Conservation (phyloP, 2,329 filamentous ascomycete genomes). For the Neopestalotiopsis sp. region DNA sequence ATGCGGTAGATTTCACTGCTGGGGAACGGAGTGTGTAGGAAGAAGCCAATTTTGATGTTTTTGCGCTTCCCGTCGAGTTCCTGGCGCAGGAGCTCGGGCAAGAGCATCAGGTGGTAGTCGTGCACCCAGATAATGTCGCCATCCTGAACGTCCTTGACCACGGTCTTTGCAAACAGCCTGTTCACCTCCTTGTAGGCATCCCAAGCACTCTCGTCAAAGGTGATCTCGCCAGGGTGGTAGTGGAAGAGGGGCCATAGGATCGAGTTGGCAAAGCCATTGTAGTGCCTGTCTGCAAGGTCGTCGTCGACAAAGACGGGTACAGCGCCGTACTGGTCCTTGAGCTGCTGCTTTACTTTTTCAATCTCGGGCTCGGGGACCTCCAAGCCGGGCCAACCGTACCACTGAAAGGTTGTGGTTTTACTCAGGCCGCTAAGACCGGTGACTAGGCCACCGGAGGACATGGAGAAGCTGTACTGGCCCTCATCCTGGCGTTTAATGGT, state of each 20-base stretch:
- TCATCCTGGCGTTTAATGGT: constrained; percentile 94
- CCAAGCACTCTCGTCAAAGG: constrained; percentile 96
- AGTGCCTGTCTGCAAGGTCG: constrained; percentile 91
- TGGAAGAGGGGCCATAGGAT: constrained; percentile 99
- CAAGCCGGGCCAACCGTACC: constrained; percentile 97
- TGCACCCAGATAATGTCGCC: constrained; percentile 98
- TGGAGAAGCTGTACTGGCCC: constrained; percentile 90
- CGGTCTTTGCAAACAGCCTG: constrained; percentile 85
- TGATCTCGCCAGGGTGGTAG: constrained; percentile 98
- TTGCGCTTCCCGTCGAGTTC: constrained; percentile 81
- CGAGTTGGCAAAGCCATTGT: constrained; percentile 98
- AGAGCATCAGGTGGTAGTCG: constrained; percentile 97
- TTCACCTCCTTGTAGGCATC: constrained; percentile 92
- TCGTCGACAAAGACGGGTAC: constrained; percentile 93
- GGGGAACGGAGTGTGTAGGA: constrained; percentile 95
- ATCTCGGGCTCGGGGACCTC: constrained; percentile 89
- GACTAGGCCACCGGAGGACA: constrained; percentile 96
- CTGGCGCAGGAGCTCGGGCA: constrained; percentile 93
- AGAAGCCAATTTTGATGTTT: constrained; percentile 98
- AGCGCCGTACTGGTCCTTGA: constrained; percentile 87
- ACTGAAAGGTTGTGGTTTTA: constrained; percentile 93
- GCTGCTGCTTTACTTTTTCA: constrained; percentile 71
- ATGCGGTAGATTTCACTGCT: constrained; percentile 97
- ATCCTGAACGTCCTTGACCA: constrained; percentile 86
- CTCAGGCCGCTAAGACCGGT: constrained; percentile 89